Evolutionary conservation across 306 rosid species (phyloP).

Genomic region (Inga leiocalycina): DNA sequence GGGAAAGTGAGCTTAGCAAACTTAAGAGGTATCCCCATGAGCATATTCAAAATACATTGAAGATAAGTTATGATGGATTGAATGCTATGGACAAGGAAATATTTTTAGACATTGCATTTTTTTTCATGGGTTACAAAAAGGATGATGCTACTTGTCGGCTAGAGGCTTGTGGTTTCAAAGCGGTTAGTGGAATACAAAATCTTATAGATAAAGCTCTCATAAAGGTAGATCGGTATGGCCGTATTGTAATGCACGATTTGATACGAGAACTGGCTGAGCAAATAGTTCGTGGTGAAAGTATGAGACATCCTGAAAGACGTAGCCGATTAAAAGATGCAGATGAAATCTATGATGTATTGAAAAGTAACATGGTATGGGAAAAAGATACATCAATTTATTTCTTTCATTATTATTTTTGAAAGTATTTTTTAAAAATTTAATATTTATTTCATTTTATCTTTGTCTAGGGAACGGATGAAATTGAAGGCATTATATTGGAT

Average conservation of each 20-base stretch:
- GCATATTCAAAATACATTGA: neutral
- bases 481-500: neutral
- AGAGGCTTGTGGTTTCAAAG: neutral
- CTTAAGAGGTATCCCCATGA: neutral
- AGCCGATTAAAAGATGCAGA: too few species aligned
- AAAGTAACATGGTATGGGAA: neutral
- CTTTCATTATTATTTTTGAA: too few species aligned
- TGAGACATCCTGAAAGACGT: neutral
- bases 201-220: neutral
- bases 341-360: neutral
- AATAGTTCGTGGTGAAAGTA: neutral
- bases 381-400: neutral
- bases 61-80: neutral
- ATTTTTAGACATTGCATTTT: neutral
- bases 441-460: too few species aligned
- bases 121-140: neutral
- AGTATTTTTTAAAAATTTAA: too few species aligned
- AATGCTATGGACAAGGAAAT: neutral
- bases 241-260: neutral
- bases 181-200: neutral
- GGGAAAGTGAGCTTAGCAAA: neutral
- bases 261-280: neutral
- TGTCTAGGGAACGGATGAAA: neutral
- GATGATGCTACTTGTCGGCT: neutral
- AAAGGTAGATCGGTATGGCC: accelerated